Percentiles rank a stretch among this genome's conserved stretches.
These are phyloP conservation scores for Cercospora beticola DNA, from an alignment of 2,329 filamentous ascomycete species.

Conservation along the genomic window DNA sequence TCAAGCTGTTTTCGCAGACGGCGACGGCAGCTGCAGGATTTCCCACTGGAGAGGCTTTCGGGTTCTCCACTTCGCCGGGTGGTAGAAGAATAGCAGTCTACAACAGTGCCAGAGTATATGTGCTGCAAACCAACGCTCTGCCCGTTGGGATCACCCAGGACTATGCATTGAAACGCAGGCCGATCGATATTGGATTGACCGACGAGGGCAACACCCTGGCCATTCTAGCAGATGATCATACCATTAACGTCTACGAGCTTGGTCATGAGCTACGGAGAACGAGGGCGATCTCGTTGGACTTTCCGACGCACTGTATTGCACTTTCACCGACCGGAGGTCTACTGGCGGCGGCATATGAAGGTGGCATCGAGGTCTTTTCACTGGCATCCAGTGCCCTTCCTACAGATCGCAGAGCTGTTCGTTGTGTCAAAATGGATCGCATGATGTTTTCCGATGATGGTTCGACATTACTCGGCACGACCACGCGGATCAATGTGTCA, in stretches of 20 bases:
- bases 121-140: conserved; percentile 65
- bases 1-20: conserved; percentile 79
- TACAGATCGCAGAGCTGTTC: conserved; percentile 39
- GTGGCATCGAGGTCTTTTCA: conserved; percentile 81
- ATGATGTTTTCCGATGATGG: conserved; percentile 41
- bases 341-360: conserved; percentile 81
- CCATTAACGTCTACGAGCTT: conserved; percentile 78
- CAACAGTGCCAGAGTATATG: conserved; percentile 80
- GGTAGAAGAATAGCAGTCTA: conserved; percentile 75
- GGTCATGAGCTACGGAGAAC: conserved; percentile 59
- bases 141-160: conserved; percentile 65
- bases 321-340: conserved; percentile 78
- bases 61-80: conserved; percentile 74
- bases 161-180: conserved; percentile 74
- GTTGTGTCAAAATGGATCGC: conserved; percentile 38
- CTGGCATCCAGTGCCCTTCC: conserved; percentile 59
- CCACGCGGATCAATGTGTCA: conserved; percentile 38
- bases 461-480: conserved; percentile 40
- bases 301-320: conserved; percentile 74
- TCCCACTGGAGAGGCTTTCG: conserved; percentile 71
- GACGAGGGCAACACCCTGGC: conserved; percentile 74
- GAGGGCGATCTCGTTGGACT: conserved; percentile 71
- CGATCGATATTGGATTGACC: conserved; percentile 72
- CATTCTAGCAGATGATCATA: conserved; percentile 76
- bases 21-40: conserved; percentile 73